Evolutionary conservation across 306 rosid genomes (phyloP), one percentile per base, ranked within the genome.

Genomic region (Pueraria montana): DNA sequence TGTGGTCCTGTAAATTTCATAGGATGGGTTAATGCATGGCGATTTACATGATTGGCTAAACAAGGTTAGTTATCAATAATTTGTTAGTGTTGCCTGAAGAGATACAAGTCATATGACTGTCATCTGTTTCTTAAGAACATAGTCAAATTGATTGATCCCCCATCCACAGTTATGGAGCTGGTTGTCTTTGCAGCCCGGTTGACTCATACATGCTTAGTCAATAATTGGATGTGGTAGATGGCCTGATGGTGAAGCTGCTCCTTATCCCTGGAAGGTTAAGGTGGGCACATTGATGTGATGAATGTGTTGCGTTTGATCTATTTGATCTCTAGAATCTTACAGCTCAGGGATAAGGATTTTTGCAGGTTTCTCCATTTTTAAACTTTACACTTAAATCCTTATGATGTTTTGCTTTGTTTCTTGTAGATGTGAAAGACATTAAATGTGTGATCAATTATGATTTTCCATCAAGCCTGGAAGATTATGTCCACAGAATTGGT

Each of bases 111-210:
- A 27, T 27, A 27, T 27, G 32, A 27, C 32, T 27, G 1, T 27
- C 32, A 27, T 27, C 32, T 3, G 32, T 27, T 27, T 27, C 3
- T 27, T 27, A 27, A 27, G 32, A 27, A 27, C 32, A 27, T 27
- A 27, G 32, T 80, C 74, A 81, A 84, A 87, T 81, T 87, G 83
- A 72, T 87, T 52, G 86, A 71, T 83, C 81, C 98, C 69, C 98
- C 99, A 92, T 91, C 99, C 99, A 95, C 99, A 64, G 91, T 93
- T 89, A 90, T 84, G 92, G 97, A 95, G 97, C 97, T 93, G 98
- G 97, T 91, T 84, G 76, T 81, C 82, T 74, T 80, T 70, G 98
- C 94, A 90, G 99, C 86, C 98, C 87, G 99, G 98, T 95, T 92
- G 99, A 95, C 99, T 92, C 94, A 87, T 80, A 43, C 92, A 87